Evolutionary conservation across 306 rosid genomes (phyloP).

Genomic region (Malus asiatica): DNA sequence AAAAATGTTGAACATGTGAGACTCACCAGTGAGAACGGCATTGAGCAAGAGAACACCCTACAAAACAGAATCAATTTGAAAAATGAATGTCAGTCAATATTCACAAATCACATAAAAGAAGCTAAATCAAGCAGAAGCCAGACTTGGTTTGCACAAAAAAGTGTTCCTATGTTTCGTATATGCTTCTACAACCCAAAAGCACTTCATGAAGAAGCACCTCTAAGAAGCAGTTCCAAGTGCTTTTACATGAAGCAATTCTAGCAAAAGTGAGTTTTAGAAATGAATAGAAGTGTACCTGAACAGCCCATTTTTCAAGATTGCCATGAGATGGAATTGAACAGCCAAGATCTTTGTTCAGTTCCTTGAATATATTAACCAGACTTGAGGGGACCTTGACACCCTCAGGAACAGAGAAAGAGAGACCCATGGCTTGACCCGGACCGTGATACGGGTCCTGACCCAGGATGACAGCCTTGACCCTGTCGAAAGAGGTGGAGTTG

Average conservation of each 20-base stretch:
- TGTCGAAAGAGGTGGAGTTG: conserved; percentile 69
- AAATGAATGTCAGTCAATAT: neutral
- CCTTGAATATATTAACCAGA: conserved; percentile 81
- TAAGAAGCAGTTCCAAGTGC: no score
- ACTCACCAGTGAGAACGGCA: conserved; percentile 88
- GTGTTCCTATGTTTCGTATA: no score
- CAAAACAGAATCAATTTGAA: conserved; percentile 14
- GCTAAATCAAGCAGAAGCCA: neutral
- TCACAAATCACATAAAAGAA: neutral
- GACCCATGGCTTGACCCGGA: conserved; percentile 98
- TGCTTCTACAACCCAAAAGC: no score
- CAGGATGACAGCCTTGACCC: conserved; percentile 75
- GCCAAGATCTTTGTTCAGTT: conserved; percentile 74
- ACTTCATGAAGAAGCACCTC: no score
- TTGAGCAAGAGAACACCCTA: conserved; percentile 94
- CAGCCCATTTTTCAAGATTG: conserved; percentile 85
- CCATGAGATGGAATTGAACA: conserved; percentile 79
- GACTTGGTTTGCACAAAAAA: neutral
- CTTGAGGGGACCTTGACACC: conserved; percentile 87
- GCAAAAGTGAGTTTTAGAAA: no score
- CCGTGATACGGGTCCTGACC: conserved; percentile 99
- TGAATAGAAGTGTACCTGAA: conserved; percentile 42
- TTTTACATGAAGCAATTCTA: no score
- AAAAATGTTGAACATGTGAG: neutral
- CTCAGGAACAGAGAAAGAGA: conserved; percentile 88